Percentiles rank a stretch among this genome's conserved stretches.
Evolutionary conservation across 148 eudicot genomes (phyloP).

Genomic region (Amaranthus hypochondriacus): DNA sequence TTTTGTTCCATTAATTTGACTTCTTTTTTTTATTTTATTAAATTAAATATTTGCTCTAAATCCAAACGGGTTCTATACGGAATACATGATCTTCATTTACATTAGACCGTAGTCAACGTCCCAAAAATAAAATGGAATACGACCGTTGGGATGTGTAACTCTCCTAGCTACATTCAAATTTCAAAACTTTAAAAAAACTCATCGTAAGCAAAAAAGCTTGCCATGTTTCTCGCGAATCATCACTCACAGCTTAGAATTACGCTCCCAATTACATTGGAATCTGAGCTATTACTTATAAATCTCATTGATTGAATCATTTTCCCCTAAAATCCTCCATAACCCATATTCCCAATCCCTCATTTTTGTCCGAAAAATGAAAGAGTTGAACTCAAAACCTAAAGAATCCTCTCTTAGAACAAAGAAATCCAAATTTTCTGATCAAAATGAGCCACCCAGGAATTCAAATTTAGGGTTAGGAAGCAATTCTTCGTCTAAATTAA

Average conservation of each 20-base stretch:
- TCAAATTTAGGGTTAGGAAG: background rate
- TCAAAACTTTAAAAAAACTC: background rate
- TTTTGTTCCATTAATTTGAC: too few relatives aligned
- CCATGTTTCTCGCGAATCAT: background rate
- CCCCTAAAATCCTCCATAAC: background rate
- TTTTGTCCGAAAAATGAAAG: background rate
- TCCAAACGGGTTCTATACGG: too few relatives aligned
- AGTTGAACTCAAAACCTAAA: background rate
- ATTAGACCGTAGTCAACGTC: too few relatives aligned
- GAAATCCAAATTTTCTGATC: background rate
- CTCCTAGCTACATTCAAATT: background rate
- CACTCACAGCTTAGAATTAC: background rate
- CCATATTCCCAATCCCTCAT: background rate
- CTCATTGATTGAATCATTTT: too few relatives aligned
- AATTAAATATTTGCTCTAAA: too few relatives aligned
- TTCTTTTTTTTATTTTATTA: too few relatives aligned
- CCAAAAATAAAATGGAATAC: too few relatives aligned
- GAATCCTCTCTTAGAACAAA: background rate
- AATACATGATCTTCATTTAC: too few relatives aligned
- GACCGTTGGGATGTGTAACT: background rate
- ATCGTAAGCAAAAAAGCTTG: background rate
- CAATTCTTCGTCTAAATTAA: background rate
- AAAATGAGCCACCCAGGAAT: slow-evolving; percentile 2
- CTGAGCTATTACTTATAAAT: background rate
- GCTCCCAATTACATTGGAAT: background rate